phyloP scores from a whole-genome alignment of 1,284 basidiomycete genomes.

The Apiotrichum gamsii region DNA sequence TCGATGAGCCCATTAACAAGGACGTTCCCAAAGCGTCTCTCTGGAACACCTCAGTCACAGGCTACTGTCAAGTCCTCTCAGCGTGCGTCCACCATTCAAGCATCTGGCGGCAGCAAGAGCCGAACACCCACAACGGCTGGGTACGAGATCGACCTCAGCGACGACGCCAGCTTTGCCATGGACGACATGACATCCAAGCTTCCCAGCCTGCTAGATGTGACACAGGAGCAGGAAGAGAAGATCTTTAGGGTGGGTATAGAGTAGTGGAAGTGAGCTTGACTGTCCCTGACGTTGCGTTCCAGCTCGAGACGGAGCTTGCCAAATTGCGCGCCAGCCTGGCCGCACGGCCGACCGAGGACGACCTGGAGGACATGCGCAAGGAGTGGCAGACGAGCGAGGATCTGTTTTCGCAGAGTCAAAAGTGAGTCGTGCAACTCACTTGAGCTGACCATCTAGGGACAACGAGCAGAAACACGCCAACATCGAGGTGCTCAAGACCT shows the following conservation, averaged over 20 bases:
- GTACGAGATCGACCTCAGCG: too few relatives aligned
- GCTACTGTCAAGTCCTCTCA: too few relatives aligned
- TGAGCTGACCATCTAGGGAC: constrained; percentile 21
- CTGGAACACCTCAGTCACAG: too few relatives aligned
- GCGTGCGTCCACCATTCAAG: too few relatives aligned
- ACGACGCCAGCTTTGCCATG: too few relatives aligned
- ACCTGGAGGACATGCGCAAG: constrained; percentile 13
- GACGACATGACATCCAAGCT: too few relatives aligned
- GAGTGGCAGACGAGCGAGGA: constrained; percentile 28
- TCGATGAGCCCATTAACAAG: too few relatives aligned
- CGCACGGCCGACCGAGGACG: constrained; percentile 11
- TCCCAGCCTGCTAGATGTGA: neutral
- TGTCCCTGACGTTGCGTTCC: neutral
- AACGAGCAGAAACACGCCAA: constrained; percentile 33
- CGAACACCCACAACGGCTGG: too few relatives aligned
- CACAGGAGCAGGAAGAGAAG: neutral
- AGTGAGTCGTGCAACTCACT: constrained; percentile 7
- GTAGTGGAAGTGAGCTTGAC: too few relatives aligned
- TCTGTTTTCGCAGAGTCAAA: constrained; percentile 29
- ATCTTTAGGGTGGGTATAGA: neutral
- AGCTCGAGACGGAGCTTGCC: constrained; percentile 9
- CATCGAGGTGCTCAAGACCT: constrained; percentile 29
- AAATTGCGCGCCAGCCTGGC: constrained; percentile 5
- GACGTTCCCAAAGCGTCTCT: too few relatives aligned
- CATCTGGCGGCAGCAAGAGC: too few relatives aligned